These are phyloP conservation scores for Globisporangium recalcitrans DNA, from an alignment of 352 stramenopile species.

Conservation along the genomic window DNA sequence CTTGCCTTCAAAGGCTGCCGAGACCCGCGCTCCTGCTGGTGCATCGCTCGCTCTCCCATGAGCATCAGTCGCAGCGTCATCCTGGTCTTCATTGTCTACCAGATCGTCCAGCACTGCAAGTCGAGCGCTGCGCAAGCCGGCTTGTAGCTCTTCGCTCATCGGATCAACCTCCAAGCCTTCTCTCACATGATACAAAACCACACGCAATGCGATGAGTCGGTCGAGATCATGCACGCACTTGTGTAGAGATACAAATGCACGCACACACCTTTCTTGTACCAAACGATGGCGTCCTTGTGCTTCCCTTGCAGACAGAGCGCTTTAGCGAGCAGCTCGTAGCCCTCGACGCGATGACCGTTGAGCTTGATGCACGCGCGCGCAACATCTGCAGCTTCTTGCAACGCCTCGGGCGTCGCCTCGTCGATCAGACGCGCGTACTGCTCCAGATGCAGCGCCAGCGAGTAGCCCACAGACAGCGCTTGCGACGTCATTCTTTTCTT, in stretches of 20 bases:
- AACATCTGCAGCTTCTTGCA: slow-evolving; percentile 26
- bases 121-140: slow-evolving; percentile 40
- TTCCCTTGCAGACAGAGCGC: slow-evolving; percentile 28
- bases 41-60: background rate
- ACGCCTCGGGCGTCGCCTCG: slow-evolving; percentile 14
- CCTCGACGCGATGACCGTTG: slow-evolving; percentile 18
- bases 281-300: slow-evolving; percentile 35
- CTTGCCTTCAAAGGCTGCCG: slow-evolving; percentile 1
- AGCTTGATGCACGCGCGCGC: slow-evolving; percentile 25
- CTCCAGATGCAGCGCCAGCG: slow-evolving; percentile 4
- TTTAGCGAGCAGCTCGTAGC: slow-evolving; percentile 33
- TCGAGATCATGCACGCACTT: background rate
- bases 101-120: slow-evolving; percentile 45
- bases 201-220: background rate
- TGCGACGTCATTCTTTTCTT: background rate
- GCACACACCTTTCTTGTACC: slow-evolving; percentile 41
- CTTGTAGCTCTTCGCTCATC: slow-evolving; percentile 32
- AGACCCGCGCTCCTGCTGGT: background rate
- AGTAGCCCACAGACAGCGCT: background rate
- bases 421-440: slow-evolving; percentile 29
- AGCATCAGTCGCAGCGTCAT: slow-evolving; percentile 7
- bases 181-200: background rate
- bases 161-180: slow-evolving; percentile 45
- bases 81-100: slow-evolving; percentile 29
- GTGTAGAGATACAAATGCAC: background rate